Evolutionary conservation across 2,329 filamentous ascomycete species (phyloP).

Genomic region (Ophiostoma pallidulum): DNA sequence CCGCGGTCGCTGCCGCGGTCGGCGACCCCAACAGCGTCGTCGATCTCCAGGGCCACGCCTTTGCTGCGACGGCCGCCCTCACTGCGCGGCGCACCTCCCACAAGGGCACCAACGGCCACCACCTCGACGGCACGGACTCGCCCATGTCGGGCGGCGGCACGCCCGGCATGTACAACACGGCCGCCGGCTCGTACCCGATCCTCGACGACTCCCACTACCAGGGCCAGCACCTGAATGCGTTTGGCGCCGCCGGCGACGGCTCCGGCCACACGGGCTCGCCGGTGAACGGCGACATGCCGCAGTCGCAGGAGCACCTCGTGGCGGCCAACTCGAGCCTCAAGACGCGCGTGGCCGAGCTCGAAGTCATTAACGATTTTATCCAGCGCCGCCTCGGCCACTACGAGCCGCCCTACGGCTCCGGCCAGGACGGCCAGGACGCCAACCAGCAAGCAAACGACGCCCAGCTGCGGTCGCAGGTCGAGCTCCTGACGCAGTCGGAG

Average conservation of each 20-base stretch:
- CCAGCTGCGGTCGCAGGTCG: conserved; percentile 40
- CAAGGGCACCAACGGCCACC: conserved; percentile 61
- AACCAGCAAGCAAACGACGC: conserved; percentile 39
- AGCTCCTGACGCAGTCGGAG: conserved; percentile 47
- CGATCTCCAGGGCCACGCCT: conserved; percentile 42
- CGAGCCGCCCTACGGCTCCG: conserved; percentile 47
- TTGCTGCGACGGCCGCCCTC: conserved; percentile 43
- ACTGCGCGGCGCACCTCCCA: conserved; percentile 53
- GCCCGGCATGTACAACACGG: conserved; percentile 62
- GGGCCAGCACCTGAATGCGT: conserved; percentile 38
- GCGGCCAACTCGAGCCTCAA: conserved; percentile 80
- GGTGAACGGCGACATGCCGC: conserved; percentile 46
- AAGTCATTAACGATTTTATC: conserved; percentile 85
- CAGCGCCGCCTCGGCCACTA: conserved; percentile 62
- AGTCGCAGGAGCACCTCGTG: conserved; percentile 71
- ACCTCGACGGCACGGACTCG: conserved; percentile 65
- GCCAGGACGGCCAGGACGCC: conserved; percentile 18
- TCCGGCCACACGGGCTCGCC: conserved; percentile 36
- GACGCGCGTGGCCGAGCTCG: conserved; percentile 88
- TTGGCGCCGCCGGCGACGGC: conserved; percentile 36
- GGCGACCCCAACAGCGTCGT: conserved; percentile 48
- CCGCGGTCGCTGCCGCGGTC: conserved; percentile 20
- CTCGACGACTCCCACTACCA: conserved; percentile 65
- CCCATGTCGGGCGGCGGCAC: conserved; percentile 73
- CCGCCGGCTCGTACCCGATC: conserved; percentile 59